A percentile compares a stretch with the other conserved stretches of the same genome.
Evolutionary conservation across 768 basidiomycete species (phyloP).

Genomic region (Amanita inopinata): DNA sequence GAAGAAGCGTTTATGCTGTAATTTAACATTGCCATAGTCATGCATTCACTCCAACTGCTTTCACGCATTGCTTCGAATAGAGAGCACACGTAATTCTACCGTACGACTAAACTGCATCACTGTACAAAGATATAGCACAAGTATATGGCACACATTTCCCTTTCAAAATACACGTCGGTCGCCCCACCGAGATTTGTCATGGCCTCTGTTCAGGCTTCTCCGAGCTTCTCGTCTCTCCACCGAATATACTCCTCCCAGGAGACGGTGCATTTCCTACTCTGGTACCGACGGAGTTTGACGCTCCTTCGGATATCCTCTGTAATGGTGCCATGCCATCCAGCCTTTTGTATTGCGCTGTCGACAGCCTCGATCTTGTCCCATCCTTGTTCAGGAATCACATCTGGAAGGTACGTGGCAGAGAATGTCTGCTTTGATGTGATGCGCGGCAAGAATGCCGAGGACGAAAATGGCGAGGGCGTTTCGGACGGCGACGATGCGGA

Average conservation of each 20-base stretch:
- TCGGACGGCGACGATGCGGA: constrained; percentile 40
- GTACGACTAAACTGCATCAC: no score
- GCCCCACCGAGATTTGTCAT: no score
- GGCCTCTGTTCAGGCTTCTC: constrained; percentile 9
- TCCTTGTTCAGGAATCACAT: constrained; percentile 87
- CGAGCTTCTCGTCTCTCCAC: constrained; percentile 46
- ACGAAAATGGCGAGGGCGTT: constrained; percentile 64
- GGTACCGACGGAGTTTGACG: constrained; percentile 72
- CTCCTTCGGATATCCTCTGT: constrained; percentile 74
- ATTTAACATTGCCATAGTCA: not conserved
- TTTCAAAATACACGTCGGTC: no score
- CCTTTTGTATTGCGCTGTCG: constrained; percentile 87
- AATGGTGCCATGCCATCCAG: constrained; percentile 78
- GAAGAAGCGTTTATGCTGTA: not conserved
- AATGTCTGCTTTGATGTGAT: constrained; percentile 50
- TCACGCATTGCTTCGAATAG: no score
- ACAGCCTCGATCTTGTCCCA: constrained; percentile 90
- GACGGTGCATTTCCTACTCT: constrained; percentile 59
- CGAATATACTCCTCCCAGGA: constrained; percentile 68
- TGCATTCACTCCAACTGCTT: not conserved
- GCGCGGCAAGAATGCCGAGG: constrained; percentile 48
- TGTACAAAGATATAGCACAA: no score
- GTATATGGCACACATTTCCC: no score
- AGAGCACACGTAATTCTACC: no score
- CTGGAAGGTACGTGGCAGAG: constrained; percentile 86